phyloP scores from a whole-genome alignment of 116 monocot genomes.

The Iris pallida region DNA sequence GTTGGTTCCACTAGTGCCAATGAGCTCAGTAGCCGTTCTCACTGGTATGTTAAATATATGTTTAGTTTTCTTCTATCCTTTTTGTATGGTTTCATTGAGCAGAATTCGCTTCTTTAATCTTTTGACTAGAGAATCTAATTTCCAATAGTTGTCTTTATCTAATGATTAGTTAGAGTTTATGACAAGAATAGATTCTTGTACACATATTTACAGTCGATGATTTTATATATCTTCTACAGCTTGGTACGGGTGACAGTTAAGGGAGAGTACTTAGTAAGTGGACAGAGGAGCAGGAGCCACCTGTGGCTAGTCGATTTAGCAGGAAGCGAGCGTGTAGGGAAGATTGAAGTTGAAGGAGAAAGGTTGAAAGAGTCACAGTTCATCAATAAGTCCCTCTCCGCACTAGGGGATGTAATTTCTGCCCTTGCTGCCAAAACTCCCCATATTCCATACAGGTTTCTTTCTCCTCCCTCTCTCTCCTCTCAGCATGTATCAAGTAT shows the following conservation, averaged over 20 bases:
- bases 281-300: slow-evolving; percentile 51
- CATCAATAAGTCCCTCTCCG: slow-evolving; percentile 84
- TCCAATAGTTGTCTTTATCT: background rate
- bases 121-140: background rate
- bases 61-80: background rate
- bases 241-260: background rate
- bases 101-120: background rate
- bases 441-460: slow-evolving; percentile 78
- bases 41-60: slow-evolving; percentile 33
- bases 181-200: no score
- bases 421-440: slow-evolving; percentile 74
- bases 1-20: slow-evolving; percentile 83
- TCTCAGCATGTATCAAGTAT: background rate
- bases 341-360: slow-evolving; percentile 82
- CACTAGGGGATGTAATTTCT: slow-evolving; percentile 81
- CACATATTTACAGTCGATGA: no score
- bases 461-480: slow-evolving; percentile 3
- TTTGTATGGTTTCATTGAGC: background rate
- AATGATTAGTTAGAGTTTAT: no score
- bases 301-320: slow-evolving; percentile 91
- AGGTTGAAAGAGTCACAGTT: slow-evolving; percentile 85
- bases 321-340: slow-evolving; percentile 74
- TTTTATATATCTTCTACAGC: slow-evolving; percentile 11
- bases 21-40: slow-evolving; percentile 89
- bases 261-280: slow-evolving; percentile 10